Base-by-base conservation (phyloP, 73 alveolate species). In the Diophrys sp. region DNA sequence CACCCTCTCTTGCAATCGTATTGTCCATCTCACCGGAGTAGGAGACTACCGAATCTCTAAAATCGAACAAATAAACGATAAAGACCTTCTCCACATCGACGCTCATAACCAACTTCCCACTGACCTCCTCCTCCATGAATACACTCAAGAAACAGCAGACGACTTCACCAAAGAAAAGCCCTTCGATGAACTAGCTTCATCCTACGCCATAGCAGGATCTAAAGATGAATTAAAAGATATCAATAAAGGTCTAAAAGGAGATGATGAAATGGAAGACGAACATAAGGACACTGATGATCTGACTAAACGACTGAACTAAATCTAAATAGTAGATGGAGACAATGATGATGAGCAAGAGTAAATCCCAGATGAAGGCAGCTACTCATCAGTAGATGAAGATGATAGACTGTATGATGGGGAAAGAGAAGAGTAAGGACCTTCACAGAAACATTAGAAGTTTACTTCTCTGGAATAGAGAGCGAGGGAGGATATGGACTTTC, bases 11-110 rank as follows among this genome's bases (percentile, higher is more conserved):
- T 94, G 93, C 2, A 96, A 97, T 75, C 83, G 96, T 84, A 75
- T 95, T 56, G 88, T 94, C 0, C 99, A 97, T 92, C 87, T 97
- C 18, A 97, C 99, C 18, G 99, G 99, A 70, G 73, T 93, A 28
- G 98, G 97, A 57, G 99, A 95, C 85, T 97, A 91, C 75, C 74
- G 80, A 80, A 80, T 97, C 0, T 83, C 80, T 68, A 84, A 87
- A 80, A 85, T 93, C 54, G 95, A 86, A 73, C 44, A 85, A 2
- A 93, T 84, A 23, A 84, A 78, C 30, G 98, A 92, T 68, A 96
- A 96, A 27, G 71, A 88, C 69, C 96, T 95, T 14, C 85, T 89
- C 56, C 89, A 89, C 30, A 33, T 28, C 33, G 33, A 31, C 23
- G 32, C 33, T 14, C 33, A 71, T 8, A 68, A 55, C 2, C 23